phyloP scores from a whole-genome alignment of 73 alveolate genomes.

The Durusdinium trenchii region DNA sequence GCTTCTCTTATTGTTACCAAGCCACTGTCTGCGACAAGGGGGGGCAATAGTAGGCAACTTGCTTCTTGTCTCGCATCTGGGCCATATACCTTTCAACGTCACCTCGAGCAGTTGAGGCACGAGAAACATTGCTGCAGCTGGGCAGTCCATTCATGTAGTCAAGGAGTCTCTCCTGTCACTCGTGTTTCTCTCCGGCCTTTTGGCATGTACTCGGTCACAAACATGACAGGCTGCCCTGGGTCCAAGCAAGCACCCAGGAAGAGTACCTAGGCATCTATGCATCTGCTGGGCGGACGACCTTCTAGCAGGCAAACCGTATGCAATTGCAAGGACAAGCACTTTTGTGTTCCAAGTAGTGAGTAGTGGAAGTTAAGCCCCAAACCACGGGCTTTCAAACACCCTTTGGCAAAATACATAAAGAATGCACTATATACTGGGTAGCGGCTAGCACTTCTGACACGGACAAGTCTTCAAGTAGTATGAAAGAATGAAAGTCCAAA shows the following conservation, averaged over 20 bases:
- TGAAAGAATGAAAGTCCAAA: background rate
- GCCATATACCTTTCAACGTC: constrained; percentile 21
- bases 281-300: too few species aligned
- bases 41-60: background rate
- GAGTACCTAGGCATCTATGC: too few species aligned
- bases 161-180: background rate
- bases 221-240: constrained; percentile 43
- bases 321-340: too few species aligned
- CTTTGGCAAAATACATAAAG: background rate
- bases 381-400: background rate
- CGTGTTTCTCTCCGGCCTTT: background rate
- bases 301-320: too few species aligned
- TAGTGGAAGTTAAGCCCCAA: too few species aligned
- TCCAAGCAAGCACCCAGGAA: constrained; percentile 55
- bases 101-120: background rate
- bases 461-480: background rate
- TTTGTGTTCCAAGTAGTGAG: too few species aligned
- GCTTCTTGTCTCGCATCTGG: background rate
- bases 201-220: constrained; percentile 68
- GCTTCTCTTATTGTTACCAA: background rate
- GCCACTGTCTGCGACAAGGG: background rate
- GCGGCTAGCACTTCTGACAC: background rate
- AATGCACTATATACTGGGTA: too few species aligned
- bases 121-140: background rate
- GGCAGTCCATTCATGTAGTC: background rate